These are phyloP conservation scores for Fraxinus velutina DNA, from an alignment of 305 asterid genomes.

Conservation along the genomic window DNA sequence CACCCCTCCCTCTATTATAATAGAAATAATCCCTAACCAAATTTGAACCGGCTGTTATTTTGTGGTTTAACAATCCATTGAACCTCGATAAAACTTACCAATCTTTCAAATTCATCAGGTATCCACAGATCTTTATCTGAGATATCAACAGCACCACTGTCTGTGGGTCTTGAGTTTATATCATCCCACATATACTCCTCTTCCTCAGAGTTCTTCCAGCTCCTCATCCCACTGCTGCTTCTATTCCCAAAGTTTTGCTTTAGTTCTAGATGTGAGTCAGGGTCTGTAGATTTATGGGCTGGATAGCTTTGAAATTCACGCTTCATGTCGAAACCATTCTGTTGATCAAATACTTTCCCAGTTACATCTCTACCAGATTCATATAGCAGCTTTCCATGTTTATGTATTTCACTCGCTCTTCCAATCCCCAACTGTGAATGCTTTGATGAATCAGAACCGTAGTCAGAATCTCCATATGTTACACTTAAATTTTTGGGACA, in stretches of 20 bases:
- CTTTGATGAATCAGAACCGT: slow-evolving; percentile 47
- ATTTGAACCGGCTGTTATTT: neutral
- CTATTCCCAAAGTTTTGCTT: slow-evolving; percentile 36
- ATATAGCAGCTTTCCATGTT: slow-evolving; percentile 58
- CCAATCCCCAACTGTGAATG: slow-evolving; percentile 45
- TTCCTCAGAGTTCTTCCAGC: slow-evolving; percentile 94
- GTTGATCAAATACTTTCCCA: slow-evolving; percentile 45
- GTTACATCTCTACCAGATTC: slow-evolving; percentile 42
- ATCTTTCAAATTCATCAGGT: slow-evolving; percentile 54
- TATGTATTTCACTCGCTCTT: slow-evolving; percentile 41
- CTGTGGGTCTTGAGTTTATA: slow-evolving; percentile 45
- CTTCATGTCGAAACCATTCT: slow-evolving; percentile 55
- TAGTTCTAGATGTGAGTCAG: slow-evolving; percentile 42
- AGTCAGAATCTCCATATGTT: slow-evolving; percentile 48
- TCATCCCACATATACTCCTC: slow-evolving; percentile 90
- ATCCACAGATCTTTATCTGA: slow-evolving; percentile 59
- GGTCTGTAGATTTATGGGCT: slow-evolving; percentile 32
- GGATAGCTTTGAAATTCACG: slow-evolving; percentile 48
- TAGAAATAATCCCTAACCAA: neutral
- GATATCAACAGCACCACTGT: slow-evolving; percentile 33
- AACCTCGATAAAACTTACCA: slow-evolving; percentile 44
- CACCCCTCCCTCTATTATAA: neutral
- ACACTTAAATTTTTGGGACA: slow-evolving; percentile 37
- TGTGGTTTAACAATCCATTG: neutral
- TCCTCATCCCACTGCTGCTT: slow-evolving; percentile 42